Percentiles rank a stretch among this genome's conserved stretches.
These are phyloP conservation scores for Candida insectalens DNA, from an alignment of 805 yeast genomes.

Conservation along the genomic window DNA sequence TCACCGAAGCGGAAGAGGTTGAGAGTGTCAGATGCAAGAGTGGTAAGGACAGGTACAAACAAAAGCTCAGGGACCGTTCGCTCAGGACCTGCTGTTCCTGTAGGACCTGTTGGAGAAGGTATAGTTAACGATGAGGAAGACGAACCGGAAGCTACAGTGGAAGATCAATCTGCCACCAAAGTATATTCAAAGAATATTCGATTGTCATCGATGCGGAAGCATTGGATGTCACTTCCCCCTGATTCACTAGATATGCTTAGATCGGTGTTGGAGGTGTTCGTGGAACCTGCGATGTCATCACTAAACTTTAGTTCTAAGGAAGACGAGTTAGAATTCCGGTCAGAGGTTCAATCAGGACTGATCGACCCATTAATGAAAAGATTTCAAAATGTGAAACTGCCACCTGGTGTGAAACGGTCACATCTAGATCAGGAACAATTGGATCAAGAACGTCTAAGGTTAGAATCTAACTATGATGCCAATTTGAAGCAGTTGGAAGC, in stretches of 20 bases:
- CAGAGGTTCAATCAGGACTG: constrained; percentile 11
- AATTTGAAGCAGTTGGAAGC: constrained; percentile 19
- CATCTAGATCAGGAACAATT: constrained; percentile 19
- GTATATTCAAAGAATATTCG: constrained; percentile 1
- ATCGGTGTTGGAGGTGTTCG: constrained; percentile 10
- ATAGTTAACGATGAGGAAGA: background rate
- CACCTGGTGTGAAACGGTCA: constrained; percentile 14
- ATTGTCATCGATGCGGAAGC: constrained; percentile 7
- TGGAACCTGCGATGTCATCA: constrained; percentile 12
- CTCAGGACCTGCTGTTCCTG: no score
- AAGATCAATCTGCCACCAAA: no score
- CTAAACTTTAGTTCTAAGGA: constrained; percentile 8
- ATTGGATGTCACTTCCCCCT: constrained; percentile 14
- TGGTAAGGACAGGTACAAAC: background rate
- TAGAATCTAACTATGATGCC: constrained; percentile 17
- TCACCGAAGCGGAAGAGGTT: background rate
- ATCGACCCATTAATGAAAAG: constrained; percentile 14
- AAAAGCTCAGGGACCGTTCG: no score
- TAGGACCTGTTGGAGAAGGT: no score
- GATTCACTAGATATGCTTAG: constrained; percentile 7
- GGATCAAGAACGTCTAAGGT: constrained; percentile 12
- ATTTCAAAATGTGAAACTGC: constrained; percentile 15
- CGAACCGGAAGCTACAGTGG: no score
- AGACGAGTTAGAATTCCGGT: constrained; percentile 11
- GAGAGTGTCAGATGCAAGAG: background rate